Percentiles rank a stretch among this genome's conserved stretches.
Evolutionary conservation across 2,329 filamentous ascomycete species (phyloP).

Genomic region (Fusarium luffae): DNA sequence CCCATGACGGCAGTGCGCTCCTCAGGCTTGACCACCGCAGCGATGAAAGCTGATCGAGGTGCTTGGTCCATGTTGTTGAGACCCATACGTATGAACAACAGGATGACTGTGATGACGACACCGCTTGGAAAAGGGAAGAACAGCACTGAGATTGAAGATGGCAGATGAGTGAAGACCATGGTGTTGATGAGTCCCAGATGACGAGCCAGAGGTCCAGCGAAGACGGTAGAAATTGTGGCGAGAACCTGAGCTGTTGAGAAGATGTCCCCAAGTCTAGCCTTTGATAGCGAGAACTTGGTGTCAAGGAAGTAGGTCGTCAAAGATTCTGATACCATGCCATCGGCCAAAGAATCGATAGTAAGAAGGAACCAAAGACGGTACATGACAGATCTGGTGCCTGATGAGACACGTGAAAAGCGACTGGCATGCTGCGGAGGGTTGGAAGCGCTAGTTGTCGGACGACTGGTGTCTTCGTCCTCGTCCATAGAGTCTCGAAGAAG

Average conservation of each 20-base stretch:
- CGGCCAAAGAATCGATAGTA: slow-evolving; percentile 71
- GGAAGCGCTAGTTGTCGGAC: slow-evolving; percentile 8
- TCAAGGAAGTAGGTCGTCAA: slow-evolving; percentile 70
- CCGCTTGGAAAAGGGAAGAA: slow-evolving; percentile 67
- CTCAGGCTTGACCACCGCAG: slow-evolving; percentile 71
- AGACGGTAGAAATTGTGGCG: slow-evolving; percentile 63
- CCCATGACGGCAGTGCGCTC: slow-evolving; percentile 78
- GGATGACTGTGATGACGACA: slow-evolving; percentile 62
- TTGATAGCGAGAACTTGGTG: slow-evolving; percentile 63
- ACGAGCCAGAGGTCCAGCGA: slow-evolving; percentile 67
- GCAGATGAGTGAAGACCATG: slow-evolving; percentile 72
- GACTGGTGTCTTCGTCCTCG: slow-evolving; percentile 14
- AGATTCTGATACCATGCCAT: slow-evolving; percentile 71
- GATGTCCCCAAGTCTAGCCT: slow-evolving; percentile 70
- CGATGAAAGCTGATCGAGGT: slow-evolving; percentile 73
- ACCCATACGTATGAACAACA: slow-evolving; percentile 69
- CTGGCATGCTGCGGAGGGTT: slow-evolving; percentile 40
- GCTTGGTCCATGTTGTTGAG: slow-evolving; percentile 78
- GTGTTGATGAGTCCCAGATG: slow-evolving; percentile 72
- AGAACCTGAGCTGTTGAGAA: slow-evolving; percentile 66
- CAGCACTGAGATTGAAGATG: slow-evolving; percentile 69
- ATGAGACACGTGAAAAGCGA: slow-evolving; percentile 66
- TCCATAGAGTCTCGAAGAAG: slow-evolving; percentile 41
- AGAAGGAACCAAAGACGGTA: slow-evolving; percentile 74
- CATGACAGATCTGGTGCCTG: slow-evolving; percentile 67